Base-by-base conservation (phyloP, 176 grass and related monocot species). In the Poa pratensis region DNA sequence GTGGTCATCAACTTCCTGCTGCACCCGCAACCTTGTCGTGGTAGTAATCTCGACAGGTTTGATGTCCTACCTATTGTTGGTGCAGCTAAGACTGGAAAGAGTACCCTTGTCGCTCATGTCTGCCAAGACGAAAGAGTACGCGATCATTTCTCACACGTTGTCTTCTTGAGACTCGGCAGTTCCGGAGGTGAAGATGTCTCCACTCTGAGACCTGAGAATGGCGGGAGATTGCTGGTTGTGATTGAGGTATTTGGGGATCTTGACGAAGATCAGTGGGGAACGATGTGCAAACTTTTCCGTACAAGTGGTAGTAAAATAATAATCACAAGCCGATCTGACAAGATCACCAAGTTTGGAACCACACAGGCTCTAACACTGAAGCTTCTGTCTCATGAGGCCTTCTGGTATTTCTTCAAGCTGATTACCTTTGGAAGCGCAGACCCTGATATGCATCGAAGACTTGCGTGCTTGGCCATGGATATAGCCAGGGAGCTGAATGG, bases 371-470 rank as follows among this genome's bases (percentile, higher is more conserved):
- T 62, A 13, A 62, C 59, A 5, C 59, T 62, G 59, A 62, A 62
- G 59, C 59, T 5, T 14, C 59, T 62, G 58, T 14, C n/a, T 13
- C 23, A 13, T 14, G 58, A 61, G 22, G 58, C 58, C 10, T 61
- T 26, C 58, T 61, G 59, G 59, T 62, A 62, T 27, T 62, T 62
- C 59, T 62, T 62, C 55, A 58, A 58, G 20, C 20, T 58, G 55
- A 58, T 58, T 27, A 15, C 59, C 4, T 62, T 62, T 14, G 59
- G 59, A 27, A 62, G 59, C 59, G 14, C 59, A 5, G 23, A 62
- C 5, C 59, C 59, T 4, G 24, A 62, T 14, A 5, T 27, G 59
- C 59, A 62, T 12, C 59, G 22, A 14, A 62, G 59, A 27, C 24
- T 62, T 14, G 24, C 12, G 4, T 27, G 13, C 11, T 14, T 62